Evolutionary conservation across 2,329 filamentous ascomycete genomes (phyloP), one percentile per base, ranked within the genome.

Genomic region (Fusarium sp.): DNA sequence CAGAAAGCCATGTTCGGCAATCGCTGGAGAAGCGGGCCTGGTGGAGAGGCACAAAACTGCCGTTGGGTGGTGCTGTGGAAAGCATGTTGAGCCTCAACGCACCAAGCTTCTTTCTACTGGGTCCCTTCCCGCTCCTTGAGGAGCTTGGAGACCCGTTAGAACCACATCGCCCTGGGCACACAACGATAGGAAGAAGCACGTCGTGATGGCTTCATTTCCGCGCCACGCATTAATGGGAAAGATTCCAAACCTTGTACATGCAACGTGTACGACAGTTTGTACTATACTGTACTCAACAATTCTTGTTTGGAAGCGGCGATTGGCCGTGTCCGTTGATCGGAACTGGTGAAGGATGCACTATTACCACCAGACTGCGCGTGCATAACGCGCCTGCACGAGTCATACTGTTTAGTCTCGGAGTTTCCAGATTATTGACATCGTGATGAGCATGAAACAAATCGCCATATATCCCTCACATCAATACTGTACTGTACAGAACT

Each of bases 1-100:
- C 65, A 66, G 57, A 74, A 60, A 63, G 63, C 65, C 73, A 68
- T 74, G 73, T 68, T 73, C 74, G 74, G 74, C 74, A 76, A 75
- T 76, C 74, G 74, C 75, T 76, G 69, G 71, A 76, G 74, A 76
- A 76, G 74, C 74, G 74, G 74, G 74, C 73, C 74, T 74, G 59
- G 68, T 73, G 73, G 73, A 65, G 63, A 72, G 63, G 54, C 54
- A 62, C 44, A 66, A 75, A 73, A 76, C 74, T 76, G 71, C 74
- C 74, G 73, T 66, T 76, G 73, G 73, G 66, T 61, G 73, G 70
- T 72, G 64, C 72, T 67, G 59, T 59, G 64, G 42, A 68, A 60
- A 73, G 56, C 58, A 66, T 50, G 68, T 71, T 75, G 73, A 75
- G 73, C 69, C 69, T 72, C 69, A 70, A 70, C 63, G 68, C 66